These are phyloP conservation scores for Pterula multifida DNA, from an alignment of 1,284 basidiomycete species.

Conservation along the genomic window DNA sequence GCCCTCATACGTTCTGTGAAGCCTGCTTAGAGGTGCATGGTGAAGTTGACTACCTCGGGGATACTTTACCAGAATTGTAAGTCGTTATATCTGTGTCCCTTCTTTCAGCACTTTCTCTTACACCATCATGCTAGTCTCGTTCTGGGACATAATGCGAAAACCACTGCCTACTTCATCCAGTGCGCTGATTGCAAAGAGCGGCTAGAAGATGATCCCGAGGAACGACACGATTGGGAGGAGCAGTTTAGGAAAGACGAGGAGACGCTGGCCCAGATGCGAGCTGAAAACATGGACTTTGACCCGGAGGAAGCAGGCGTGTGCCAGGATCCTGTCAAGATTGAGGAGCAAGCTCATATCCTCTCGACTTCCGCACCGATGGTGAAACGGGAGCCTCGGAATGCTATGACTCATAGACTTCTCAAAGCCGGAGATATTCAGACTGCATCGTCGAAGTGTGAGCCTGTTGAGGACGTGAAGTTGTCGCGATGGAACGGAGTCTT, in stretches of 20 bases:
- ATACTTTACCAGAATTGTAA: constrained; percentile 44
- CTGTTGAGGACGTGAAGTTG: no score
- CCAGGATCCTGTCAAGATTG: background rate
- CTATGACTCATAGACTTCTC: no score
- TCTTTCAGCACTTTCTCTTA: background rate
- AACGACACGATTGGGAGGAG: constrained; percentile 23
- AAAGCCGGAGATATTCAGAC: no score
- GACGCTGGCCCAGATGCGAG: background rate
- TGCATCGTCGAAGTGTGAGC: no score
- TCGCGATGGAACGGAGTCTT: no score
- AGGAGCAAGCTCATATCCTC: no score
- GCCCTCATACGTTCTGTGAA: constrained; percentile 45
- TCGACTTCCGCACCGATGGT: no score
- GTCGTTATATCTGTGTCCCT: constrained; percentile 14
- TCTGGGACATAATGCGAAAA: constrained; percentile 23
- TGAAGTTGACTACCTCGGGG: constrained; percentile 31
- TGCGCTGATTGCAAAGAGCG: constrained; percentile 31
- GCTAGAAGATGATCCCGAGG: constrained; percentile 19
- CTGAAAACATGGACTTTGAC: background rate
- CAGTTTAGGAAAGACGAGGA: constrained; percentile 16
- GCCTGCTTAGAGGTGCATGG: constrained; percentile 41
- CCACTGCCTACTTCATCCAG: constrained; percentile 32
- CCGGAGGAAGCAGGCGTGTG: background rate
- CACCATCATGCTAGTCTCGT: constrained; percentile 20
- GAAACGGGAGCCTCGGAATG: no score